Evolutionary conservation across 2,329 filamentous ascomycete species (phyloP).

Genomic region (Xylaria sp.): DNA sequence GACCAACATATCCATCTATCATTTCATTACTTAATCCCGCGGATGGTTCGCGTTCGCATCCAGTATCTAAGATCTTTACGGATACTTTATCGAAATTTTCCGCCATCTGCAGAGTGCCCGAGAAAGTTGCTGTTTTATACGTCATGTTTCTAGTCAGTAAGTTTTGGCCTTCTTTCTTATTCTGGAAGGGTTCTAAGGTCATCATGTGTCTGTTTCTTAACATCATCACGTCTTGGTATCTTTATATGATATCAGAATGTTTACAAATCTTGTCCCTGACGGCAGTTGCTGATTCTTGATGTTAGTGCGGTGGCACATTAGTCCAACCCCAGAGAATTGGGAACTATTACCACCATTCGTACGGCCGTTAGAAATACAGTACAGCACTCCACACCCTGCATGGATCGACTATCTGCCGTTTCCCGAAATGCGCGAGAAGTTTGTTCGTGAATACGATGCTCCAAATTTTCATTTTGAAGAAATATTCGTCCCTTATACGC

Average conservation of each 20-base stretch:
- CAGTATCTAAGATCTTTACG: constrained; percentile 84
- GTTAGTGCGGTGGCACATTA: constrained; percentile 80
- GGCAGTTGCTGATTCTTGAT: background rate
- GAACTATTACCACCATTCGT: constrained; percentile 80
- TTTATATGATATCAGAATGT: background rate
- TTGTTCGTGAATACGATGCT: constrained; percentile 48
- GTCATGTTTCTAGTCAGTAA: constrained; percentile 81
- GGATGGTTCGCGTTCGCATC: constrained; percentile 72
- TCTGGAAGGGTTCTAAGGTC: background rate
- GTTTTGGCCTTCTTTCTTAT: background rate
- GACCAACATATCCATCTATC: constrained; percentile 83
- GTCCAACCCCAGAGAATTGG: constrained; percentile 82
- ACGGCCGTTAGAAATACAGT: constrained; percentile 73
- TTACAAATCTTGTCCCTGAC: background rate
- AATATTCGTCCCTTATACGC: constrained; percentile 86
- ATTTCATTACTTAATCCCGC: constrained; percentile 80
- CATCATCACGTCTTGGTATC: background rate
- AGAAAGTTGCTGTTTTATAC: constrained; percentile 84
- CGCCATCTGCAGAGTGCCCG: constrained; percentile 79
- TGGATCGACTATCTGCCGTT: constrained; percentile 89
- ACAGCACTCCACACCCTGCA: constrained; percentile 74
- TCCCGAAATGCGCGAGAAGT: constrained; percentile 75
- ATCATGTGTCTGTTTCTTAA: background rate
- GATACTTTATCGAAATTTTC: constrained; percentile 89
- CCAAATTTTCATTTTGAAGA: constrained; percentile 75